Conservation (phyloP, 169 alveolate species). For the Besnoitia besnoiti region DNA sequence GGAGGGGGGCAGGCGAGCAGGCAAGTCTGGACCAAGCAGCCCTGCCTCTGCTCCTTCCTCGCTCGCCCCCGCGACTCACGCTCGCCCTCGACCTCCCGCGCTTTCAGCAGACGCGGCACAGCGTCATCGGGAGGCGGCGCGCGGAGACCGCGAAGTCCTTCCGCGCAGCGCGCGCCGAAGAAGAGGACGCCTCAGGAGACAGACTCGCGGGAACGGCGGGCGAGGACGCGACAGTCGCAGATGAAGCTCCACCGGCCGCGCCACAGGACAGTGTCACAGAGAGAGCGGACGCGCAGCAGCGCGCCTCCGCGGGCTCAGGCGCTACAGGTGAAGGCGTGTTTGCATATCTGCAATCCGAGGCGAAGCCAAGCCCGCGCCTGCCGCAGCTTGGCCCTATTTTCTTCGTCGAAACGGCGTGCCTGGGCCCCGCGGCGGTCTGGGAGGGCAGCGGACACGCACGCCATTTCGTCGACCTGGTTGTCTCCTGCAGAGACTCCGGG, state of each 20-base stretch:
- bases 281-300: background rate
- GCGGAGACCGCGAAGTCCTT: too few species aligned
- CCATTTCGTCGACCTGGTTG: background rate
- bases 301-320: background rate
- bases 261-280: background rate
- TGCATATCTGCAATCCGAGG: background rate
- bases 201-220: background rate
- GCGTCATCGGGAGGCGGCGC: background rate
- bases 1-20: background rate
- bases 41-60: background rate
- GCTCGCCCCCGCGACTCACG: background rate
- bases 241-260: background rate
- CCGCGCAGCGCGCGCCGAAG: too few species aligned
- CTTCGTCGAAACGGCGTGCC: constrained; percentile 29
- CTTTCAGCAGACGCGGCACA: background rate
- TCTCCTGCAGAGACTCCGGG: constrained; percentile 37
- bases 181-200: background rate
- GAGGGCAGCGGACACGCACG: constrained; percentile 1
- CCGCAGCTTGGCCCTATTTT: background rate
- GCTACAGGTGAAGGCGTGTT: background rate
- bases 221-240: background rate
- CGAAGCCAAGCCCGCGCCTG: too few species aligned
- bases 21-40: background rate
- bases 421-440: constrained; percentile 36
- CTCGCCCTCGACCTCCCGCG: background rate